A percentile compares a stretch with the other conserved stretches of the same genome.
Evolutionary conservation across 164 flowering plant species (phyloP).

Genomic region (Piper longum): DNA sequence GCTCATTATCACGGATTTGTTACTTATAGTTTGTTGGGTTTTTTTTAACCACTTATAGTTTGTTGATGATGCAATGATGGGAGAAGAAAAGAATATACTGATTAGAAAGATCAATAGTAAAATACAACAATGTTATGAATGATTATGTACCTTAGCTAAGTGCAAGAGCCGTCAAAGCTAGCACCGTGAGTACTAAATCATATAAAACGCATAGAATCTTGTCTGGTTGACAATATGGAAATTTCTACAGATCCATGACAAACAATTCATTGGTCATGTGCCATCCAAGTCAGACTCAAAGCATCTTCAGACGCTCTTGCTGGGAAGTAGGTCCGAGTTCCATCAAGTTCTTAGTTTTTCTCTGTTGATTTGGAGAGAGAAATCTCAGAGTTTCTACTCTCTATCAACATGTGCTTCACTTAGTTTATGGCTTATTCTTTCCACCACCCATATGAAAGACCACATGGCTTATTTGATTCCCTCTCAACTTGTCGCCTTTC

Average conservation of each 20-base stretch:
- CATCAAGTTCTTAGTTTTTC: slow-evolving; percentile 2
- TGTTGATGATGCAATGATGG: too few species aligned
- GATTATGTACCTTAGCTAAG: too few species aligned
- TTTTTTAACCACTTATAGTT: too few species aligned
- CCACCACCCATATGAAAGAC: slow-evolving; percentile 6
- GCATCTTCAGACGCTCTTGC: slow-evolving; percentile 1
- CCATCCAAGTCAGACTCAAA: not conserved
- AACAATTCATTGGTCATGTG: slow-evolving; percentile 4
- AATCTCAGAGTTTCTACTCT: not conserved
- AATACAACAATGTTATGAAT: too few species aligned
- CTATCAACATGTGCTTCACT: slow-evolving; percentile 13
- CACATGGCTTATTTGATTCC: slow-evolving; percentile 18
- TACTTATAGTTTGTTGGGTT: too few species aligned
- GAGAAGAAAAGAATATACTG: too few species aligned
- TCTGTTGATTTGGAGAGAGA: not conserved
- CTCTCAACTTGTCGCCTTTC: slow-evolving; percentile 2
- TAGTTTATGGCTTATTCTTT: slow-evolving; percentile 2
- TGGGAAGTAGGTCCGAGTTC: slow-evolving; percentile 1
- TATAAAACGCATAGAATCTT: not conserved
- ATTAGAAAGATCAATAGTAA: too few species aligned
- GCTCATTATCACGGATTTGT: too few species aligned
- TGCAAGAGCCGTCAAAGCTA: too few species aligned
- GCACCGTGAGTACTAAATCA: not conserved
- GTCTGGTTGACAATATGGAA: not conserved
- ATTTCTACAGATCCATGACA: not conserved